Evolutionary conservation across 176 grass and related monocot genomes (phyloP).

Genomic region (Paspalum vaginatum): DNA sequence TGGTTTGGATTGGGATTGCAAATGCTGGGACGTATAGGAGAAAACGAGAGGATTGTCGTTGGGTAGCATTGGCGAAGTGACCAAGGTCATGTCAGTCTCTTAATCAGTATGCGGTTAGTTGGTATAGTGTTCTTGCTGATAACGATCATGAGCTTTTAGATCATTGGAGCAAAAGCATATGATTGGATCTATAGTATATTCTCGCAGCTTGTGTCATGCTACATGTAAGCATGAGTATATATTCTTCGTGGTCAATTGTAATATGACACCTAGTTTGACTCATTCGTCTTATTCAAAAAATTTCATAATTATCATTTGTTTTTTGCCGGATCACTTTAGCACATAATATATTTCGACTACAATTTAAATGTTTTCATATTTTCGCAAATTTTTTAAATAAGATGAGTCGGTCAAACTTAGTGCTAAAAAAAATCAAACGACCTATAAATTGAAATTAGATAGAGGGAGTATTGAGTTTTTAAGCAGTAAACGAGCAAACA

Average conservation of each 20-base stretch:
- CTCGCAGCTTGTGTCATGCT: background rate
- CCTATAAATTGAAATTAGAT: too few species aligned
- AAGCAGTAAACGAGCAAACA: too few species aligned
- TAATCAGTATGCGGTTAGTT: background rate
- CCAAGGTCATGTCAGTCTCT: background rate
- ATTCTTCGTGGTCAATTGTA: background rate
- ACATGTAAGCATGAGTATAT: background rate
- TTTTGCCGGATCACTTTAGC: too few species aligned
- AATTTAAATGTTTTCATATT: too few species aligned
- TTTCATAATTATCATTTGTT: too few species aligned
- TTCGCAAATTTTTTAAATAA: too few species aligned
- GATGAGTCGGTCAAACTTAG: too few species aligned
- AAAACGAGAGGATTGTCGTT: slow-evolving; percentile 32
- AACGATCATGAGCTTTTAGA: background rate
- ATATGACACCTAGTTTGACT: too few species aligned
- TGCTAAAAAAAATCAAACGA: too few species aligned
- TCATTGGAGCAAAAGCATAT: background rate
- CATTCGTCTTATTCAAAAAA: too few species aligned
- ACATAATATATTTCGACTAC: too few species aligned
- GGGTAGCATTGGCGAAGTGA: background rate
- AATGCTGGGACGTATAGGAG: background rate
- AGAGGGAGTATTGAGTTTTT: too few species aligned
- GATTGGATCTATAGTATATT: background rate
- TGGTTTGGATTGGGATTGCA: slow-evolving; percentile 24
- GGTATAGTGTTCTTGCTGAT: background rate